These are phyloP conservation scores for Trichosporon inkin DNA, from an alignment of 1,284 basidiomycete species.

Conservation along the genomic window DNA sequence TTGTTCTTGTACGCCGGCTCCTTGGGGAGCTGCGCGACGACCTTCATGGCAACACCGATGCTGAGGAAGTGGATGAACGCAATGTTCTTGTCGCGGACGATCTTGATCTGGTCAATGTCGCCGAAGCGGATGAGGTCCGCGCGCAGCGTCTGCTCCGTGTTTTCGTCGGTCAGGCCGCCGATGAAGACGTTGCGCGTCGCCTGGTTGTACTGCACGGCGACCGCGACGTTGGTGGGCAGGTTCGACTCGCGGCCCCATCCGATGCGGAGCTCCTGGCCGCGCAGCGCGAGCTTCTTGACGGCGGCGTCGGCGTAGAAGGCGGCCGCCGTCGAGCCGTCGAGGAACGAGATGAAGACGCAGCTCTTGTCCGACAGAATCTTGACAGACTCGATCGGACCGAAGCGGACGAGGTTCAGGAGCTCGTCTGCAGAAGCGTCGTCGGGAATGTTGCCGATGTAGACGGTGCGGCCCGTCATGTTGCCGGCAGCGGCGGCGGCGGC, in stretches of 20 bases:
- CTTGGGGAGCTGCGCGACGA: constrained; percentile 79
- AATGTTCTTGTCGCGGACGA: constrained; percentile 94
- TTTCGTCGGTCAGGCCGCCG: constrained; percentile 78
- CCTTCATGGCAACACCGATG: constrained; percentile 88
- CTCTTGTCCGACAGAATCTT: constrained; percentile 95
- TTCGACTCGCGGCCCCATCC: constrained; percentile 90
- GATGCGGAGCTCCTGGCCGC: constrained; percentile 89
- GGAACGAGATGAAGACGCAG: constrained; percentile 96
- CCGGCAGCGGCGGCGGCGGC: constrained; percentile 68
- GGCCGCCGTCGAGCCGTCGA: constrained; percentile 82
- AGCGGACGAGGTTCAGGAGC: constrained; percentile 93
- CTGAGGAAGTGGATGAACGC: constrained; percentile 95
- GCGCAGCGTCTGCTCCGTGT: constrained; percentile 81
- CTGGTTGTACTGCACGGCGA: constrained; percentile 82
- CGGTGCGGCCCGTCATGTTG: constrained; percentile 74
- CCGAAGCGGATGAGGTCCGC: constrained; percentile 82
- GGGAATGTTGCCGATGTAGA: constrained; percentile 95
- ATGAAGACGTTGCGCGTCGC: constrained; percentile 92
- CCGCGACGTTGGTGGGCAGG: constrained; percentile 75
- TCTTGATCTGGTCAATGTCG: constrained; percentile 97
- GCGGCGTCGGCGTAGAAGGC: constrained; percentile 93
- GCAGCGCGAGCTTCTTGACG: constrained; percentile 83
- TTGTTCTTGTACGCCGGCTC: constrained; percentile 90
- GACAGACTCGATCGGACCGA: constrained; percentile 92
- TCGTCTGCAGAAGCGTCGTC: constrained; percentile 96